Conservation (phyloP, 345 rosid species). For the Citropsis articulata region DNA sequence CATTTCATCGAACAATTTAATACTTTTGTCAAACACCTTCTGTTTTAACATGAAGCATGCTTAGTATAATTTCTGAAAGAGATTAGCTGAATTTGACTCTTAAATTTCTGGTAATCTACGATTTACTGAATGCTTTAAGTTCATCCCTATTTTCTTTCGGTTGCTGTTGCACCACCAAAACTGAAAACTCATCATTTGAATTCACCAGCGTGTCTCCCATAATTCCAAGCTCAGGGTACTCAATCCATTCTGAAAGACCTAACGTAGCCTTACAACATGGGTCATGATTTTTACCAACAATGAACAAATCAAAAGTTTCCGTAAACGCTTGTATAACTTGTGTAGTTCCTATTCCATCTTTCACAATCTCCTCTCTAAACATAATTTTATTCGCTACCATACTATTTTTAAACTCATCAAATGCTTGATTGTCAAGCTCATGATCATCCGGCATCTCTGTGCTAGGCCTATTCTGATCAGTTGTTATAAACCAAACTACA, state of each 20-base stretch:
- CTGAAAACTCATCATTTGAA: slow-evolving; percentile 12
- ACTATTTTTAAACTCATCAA: slow-evolving; percentile 12
- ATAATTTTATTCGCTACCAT: background rate
- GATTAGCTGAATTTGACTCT: no score
- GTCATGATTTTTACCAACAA: slow-evolving; percentile 23
- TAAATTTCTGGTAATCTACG: no score
- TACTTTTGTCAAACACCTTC: no score
- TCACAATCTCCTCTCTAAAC: slow-evolving; percentile 14
- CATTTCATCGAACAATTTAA: no score
- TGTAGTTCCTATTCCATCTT: slow-evolving; percentile 18
- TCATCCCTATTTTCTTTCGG: background rate
- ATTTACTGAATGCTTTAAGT: background rate
- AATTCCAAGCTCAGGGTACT: slow-evolving; percentile 23
- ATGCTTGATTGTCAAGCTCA: slow-evolving; percentile 22
- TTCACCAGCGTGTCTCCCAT: slow-evolving; percentile 18
- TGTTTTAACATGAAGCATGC: no score
- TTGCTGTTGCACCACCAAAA: slow-evolving; percentile 28
- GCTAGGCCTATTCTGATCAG: background rate
- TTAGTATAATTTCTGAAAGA: no score
- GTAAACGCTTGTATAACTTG: slow-evolving; percentile 12
- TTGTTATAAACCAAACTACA: background rate
- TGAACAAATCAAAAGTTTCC: slow-evolving; percentile 18
- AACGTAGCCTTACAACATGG: background rate
- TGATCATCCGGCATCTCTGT: background rate
- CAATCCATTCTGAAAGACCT: slow-evolving; percentile 19